Conservation (phyloP, 163 green algal species). For the Scenedesmus sp. region DNA sequence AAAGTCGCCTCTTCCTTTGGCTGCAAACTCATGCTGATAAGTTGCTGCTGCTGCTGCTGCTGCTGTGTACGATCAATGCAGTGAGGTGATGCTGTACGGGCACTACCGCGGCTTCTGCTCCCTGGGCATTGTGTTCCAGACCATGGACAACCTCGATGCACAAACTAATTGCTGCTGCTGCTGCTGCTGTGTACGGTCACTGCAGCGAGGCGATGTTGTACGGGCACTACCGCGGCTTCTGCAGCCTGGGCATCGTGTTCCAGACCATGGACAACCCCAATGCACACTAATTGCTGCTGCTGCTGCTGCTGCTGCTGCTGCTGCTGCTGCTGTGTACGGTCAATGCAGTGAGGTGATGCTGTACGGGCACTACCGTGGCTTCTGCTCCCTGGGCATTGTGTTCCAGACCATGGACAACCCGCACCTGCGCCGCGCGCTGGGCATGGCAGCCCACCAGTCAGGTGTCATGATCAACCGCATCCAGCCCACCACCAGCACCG, state of each 20-base stretch:
- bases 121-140: slow-evolving; percentile 60
- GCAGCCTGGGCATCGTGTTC: slow-evolving; percentile 60
- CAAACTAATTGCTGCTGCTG: neutral
- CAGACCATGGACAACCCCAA: slow-evolving; percentile 72
- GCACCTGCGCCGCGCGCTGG: slow-evolving; percentile 62
- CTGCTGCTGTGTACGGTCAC: neutral
- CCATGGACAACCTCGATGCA: slow-evolving; percentile 49
- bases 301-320: neutral
- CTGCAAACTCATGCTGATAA: too few relatives aligned
- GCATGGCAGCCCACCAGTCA: slow-evolving; percentile 56
- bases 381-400: slow-evolving; percentile 67
- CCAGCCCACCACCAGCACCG: slow-evolving; percentile 64
- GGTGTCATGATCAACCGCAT: slow-evolving; percentile 77
- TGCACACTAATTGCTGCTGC: slow-evolving; percentile 25
- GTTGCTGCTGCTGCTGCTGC: neutral
- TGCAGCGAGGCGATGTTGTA: neutral
- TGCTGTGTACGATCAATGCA: neutral
- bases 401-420: slow-evolving; percentile 73
- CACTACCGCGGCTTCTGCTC: slow-evolving; percentile 64
- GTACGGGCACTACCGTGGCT: slow-evolving; percentile 61
- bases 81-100: slow-evolving; percentile 41
- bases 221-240: slow-evolving; percentile 60
- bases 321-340: neutral
- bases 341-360: slow-evolving; percentile 49
- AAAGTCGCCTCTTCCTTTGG: too few relatives aligned